phyloP scores from a whole-genome alignment of 2,329 filamentous ascomycete genomes.

The Plectosphaerella plurivora region DNA sequence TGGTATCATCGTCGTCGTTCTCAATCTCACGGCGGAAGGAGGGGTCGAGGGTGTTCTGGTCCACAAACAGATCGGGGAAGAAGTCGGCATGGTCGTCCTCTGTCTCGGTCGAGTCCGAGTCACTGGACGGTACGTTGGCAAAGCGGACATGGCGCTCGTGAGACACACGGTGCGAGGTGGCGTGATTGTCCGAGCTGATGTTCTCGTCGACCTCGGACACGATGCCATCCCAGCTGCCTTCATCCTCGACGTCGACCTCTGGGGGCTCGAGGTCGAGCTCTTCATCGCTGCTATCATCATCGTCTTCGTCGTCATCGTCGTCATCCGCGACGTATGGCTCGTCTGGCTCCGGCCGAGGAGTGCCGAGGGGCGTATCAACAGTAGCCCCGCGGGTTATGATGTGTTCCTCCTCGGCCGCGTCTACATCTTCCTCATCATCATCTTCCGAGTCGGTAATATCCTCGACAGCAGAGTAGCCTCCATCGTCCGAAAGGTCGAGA shows the following conservation, averaged over 20 bases:
- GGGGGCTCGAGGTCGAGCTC: conserved; percentile 33
- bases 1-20: conserved; percentile 51
- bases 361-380: neutral
- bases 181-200: conserved; percentile 35
- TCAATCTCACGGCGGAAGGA: conserved; percentile 71
- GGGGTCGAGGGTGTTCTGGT: conserved; percentile 69
- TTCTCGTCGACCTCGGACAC: conserved; percentile 41
- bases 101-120: conserved; percentile 61
- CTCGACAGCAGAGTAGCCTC: conserved; percentile 71
- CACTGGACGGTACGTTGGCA: conserved; percentile 60
- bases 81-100: conserved; percentile 60
- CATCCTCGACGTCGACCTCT: conserved; percentile 33
- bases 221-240: conserved; percentile 52
- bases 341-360: conserved; percentile 7
- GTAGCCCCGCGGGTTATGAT: conserved; percentile 49
- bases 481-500: conserved; percentile 59
- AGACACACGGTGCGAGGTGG: conserved; percentile 17
- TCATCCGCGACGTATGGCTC: conserved; percentile 24
- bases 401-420: conserved; percentile 72
- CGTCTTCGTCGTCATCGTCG: conserved; percentile 29
- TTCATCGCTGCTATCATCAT: conserved; percentile 33
- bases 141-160: conserved; percentile 71
- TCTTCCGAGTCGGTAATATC: conserved; percentile 74
- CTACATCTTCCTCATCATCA: conserved; percentile 74
- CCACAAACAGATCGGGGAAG: conserved; percentile 75